These are phyloP conservation scores for Chlorencoelia australis DNA, from an alignment of 2,329 filamentous ascomycete genomes.

Conservation along the genomic window DNA sequence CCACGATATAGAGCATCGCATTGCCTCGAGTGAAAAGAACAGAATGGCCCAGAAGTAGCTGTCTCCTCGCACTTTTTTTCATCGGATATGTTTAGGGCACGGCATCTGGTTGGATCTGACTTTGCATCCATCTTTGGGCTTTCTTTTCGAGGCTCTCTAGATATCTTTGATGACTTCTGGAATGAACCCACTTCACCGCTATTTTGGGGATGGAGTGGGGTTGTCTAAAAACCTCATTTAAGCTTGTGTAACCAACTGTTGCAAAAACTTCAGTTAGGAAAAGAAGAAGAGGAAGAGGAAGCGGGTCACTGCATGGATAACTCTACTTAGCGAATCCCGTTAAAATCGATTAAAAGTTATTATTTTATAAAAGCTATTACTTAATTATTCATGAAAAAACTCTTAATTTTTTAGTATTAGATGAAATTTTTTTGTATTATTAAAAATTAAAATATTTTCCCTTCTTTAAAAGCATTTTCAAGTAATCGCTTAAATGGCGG, in stretches of 20 bases:
- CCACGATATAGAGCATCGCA: slow-evolving; percentile 33
- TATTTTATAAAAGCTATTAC: too few relatives aligned
- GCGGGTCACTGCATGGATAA: too few relatives aligned
- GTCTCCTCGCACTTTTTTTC: slow-evolving; percentile 26
- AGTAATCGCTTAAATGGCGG: too few relatives aligned
- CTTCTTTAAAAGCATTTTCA: too few relatives aligned
- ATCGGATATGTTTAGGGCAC: slow-evolving; percentile 30
- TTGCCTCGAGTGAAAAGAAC: not conserved
- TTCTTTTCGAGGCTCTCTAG: not conserved
- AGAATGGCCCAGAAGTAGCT: slow-evolving; percentile 28
- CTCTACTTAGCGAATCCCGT: too few relatives aligned
- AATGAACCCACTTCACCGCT: not conserved
- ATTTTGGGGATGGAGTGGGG: not conserved
- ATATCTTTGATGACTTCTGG: not conserved
- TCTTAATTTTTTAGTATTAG: too few relatives aligned
- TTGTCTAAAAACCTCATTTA: not conserved
- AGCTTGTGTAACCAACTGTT: not conserved
- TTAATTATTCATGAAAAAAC: too few relatives aligned
- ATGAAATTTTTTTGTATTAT: too few relatives aligned
- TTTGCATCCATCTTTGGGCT: not conserved
- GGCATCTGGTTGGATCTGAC: slow-evolving; percentile 6
- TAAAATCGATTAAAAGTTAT: too few relatives aligned
- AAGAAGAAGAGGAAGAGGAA: too few relatives aligned
- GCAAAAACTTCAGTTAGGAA: too few relatives aligned
- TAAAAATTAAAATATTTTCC: too few relatives aligned